Evolutionary conservation across 345 rosid genomes (phyloP).

Genomic region (Melaleuca quinquenervia): DNA sequence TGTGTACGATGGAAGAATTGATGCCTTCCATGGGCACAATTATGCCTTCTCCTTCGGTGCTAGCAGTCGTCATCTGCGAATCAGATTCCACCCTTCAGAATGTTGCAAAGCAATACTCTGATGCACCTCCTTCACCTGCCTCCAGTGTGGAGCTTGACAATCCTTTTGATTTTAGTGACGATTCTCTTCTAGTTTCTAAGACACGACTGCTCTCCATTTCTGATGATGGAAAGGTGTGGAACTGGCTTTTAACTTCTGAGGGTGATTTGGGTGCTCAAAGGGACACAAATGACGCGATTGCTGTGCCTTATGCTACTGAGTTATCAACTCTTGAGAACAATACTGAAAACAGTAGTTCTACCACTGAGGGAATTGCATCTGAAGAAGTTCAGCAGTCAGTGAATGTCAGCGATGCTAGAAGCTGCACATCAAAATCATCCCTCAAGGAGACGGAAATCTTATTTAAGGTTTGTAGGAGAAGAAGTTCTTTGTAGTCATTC

Average conservation of each 20-base stretch:
- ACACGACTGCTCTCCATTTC: slow-evolving; percentile 73
- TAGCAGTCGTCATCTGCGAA: slow-evolving; percentile 50
- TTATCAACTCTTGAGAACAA: slow-evolving; percentile 10
- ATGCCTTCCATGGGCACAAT: slow-evolving; percentile 83
- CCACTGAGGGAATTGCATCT: slow-evolving; percentile 15
- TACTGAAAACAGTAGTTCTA: slow-evolving; percentile 10
- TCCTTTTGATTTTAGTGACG: slow-evolving; percentile 81
- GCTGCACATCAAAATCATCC: slow-evolving; percentile 18
- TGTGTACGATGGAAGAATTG: slow-evolving; percentile 80
- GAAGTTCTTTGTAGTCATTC: not conserved
- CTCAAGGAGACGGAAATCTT: slow-evolving; percentile 24
- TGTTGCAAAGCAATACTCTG: slow-evolving; percentile 54
- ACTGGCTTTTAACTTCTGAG: slow-evolving; percentile 84
- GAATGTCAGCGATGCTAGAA: slow-evolving; percentile 23
- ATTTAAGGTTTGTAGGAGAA: slow-evolving; percentile 43
- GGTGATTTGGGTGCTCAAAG: slow-evolving; percentile 43
- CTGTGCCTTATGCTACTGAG: slow-evolving; percentile 14
- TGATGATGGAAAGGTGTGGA: slow-evolving; percentile 94
- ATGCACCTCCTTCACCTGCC: slow-evolving; percentile 31
- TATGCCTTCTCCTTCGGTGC: slow-evolving; percentile 68
- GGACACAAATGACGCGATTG: slow-evolving; percentile 14
- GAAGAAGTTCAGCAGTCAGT: slow-evolving; percentile 22
- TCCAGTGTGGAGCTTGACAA: slow-evolving; percentile 55
- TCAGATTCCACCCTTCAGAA: slow-evolving; percentile 76
- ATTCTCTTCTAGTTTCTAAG: slow-evolving; percentile 58